These are phyloP conservation scores for Penicillium sp. DNA, from an alignment of 2,329 filamentous ascomycete genomes.

Conservation along the genomic window DNA sequence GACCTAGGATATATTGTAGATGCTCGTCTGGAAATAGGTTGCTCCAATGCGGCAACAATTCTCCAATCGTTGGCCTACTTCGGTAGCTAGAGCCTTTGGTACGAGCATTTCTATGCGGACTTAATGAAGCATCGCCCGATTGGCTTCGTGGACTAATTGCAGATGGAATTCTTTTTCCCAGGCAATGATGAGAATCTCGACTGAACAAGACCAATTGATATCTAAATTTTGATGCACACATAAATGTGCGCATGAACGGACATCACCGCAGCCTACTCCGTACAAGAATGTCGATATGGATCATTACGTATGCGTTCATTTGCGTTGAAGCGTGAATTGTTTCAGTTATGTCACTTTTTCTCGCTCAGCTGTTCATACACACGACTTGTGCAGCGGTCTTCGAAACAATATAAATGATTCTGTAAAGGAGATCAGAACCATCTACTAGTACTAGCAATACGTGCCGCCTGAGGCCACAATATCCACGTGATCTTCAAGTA, in stretches of 20 bases:
- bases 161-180: neutral
- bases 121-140: neutral
- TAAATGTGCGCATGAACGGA: constrained; percentile 7
- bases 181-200: neutral
- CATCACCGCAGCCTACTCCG: neutral
- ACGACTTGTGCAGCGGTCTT: neutral
- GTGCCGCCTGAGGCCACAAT: neutral
- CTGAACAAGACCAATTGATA: neutral
- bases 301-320: neutral
- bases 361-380: neutral
- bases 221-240: constrained; percentile 6
- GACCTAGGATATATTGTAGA: neutral
- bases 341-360: neutral
- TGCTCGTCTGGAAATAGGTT: neutral
- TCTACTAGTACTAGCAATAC: neutral
- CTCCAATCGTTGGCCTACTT: neutral
- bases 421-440: neutral
- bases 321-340: neutral
- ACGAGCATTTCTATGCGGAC: constrained; percentile 1
- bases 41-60: neutral
- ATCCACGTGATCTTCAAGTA: constrained; percentile 3
- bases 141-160: constrained; percentile 3
- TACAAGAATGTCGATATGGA: neutral
- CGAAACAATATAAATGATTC: neutral
- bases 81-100: constrained; percentile 1